Evolutionary conservation across 495 filamentous ascomycete genomes (phyloP), one percentile per base, ranked within the genome.

Genomic region (Penicillium antarcticum): DNA sequence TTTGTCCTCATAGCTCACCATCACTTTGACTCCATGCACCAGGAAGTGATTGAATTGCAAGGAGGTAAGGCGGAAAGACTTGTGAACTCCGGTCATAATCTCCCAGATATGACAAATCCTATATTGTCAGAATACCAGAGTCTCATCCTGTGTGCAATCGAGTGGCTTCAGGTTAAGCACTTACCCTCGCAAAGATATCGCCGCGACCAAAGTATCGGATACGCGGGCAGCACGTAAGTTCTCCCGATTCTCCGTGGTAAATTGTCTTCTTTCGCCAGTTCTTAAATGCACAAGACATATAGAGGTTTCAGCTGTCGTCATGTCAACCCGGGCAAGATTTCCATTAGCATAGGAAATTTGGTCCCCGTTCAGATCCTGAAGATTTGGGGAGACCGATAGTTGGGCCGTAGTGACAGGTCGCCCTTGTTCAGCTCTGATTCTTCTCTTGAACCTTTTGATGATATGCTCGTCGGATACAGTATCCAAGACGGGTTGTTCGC

Each of bases 21-120:
- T 49, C 9, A 71, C 39, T 7, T 60, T 61, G n/a, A 32, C 33
- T 16, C 58, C 60, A 19, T 43, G 47, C 8, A 49, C 53, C 14
- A 57, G 26, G 26, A 60, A 60, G 33, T 48, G 42, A 1, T 4
- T 4, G 34, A 47, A 53, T 10, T 45, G 14, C 12, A 40, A 5
- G 2, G 59, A 59, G 1, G 65, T 55, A 11, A 70, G 12, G 29
- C 63, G 67, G 36, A 70, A 61, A 10, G 41, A 51, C 32, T 42
- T 44, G 14, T 49, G 42, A 18, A 62, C 53, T 31, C 54, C 38
- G 4, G 62, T 63, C 16, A 54, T 18, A 9, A 67, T 33, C 39
- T 64, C 46, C 70, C 68, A 73, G 26, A 61, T 55, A 48, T 69
- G 58, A 36, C 66, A 70, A 19, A 63, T 55, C 33, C 62, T 67